Base-by-base conservation (phyloP, 202 grass and related monocot species). In the Elaeis oleifera region DNA sequence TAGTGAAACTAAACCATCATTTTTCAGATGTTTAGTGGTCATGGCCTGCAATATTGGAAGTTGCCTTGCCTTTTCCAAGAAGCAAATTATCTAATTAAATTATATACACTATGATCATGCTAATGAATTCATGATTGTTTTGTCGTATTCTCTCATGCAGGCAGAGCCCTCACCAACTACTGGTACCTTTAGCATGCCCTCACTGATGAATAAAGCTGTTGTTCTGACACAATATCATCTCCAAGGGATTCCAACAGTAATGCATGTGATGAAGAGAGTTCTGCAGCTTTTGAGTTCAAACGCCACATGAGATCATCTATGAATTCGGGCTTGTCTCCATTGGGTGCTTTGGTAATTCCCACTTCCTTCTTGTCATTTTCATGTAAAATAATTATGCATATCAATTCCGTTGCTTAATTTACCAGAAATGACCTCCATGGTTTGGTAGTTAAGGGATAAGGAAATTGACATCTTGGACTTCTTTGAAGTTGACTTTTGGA, bases 111-210 rank as follows among this genome's bases (percentile, higher is more conserved):
- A 65, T 32, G 50, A 20, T 61, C 53, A 16, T 26, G 52, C 5
- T 15, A 32, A 56, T 22, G 4, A 59, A 29, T 72, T 53, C 50
- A 3, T 54, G 62, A 19, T 55, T 27, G 77, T 65, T 36, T 56
- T 53, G 53, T 60, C 28, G 24, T 14, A 26, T 63, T 80, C 78
- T 78, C 16, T 78, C 14, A 44, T 89, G 74, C 76, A 94, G 95
- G 82, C 82, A 81, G 88, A 94, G 67, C 95, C 85, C 15, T 99
- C 95, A 59, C 88, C 95, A 16, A 99, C 95, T 16, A 99, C 95
- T 78, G 95, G 88, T 71, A 87, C 80, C 58, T 58, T 97, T 53
- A 82, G 64, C 68, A 84, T 84, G 80, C 51, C 83, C 61, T 74
- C 73, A 16, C 72, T 89, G 20, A 82, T 82, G 63, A 67, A 77